Evolutionary conservation across 2,329 filamentous ascomycete genomes (phyloP), one percentile per base, ranked within the genome.

Genomic region (Cadophora malorum): DNA sequence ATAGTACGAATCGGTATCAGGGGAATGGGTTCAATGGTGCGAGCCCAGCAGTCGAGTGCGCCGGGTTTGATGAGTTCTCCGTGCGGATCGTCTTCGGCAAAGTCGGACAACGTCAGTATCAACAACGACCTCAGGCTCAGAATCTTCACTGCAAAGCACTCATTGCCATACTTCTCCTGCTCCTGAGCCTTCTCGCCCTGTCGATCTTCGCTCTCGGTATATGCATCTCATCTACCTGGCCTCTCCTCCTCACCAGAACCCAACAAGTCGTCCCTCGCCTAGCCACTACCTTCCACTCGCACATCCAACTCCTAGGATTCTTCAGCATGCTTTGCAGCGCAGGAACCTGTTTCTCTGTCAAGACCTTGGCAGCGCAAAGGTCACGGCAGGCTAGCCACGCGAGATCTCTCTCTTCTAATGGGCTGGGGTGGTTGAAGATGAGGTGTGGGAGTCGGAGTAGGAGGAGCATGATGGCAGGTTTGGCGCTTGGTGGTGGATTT

Each of bases 261-360:
- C 63, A 61, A 33, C 47, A 28, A n/a, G 35, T 50, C 19, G 23
- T 60, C 14, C 50, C 62, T 8, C 38, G 55, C 8, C 25, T 52
- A 21, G 31, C 35, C 8, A 55, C 45, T 21, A 25, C 28, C 5
- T 35, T 68, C 45, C 35, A 21, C 25, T 33, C 65, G 4, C 67
- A 71, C 60, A 63, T 73, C 2, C 69, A 71, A 23, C 56, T 66
- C 1, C 25, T 75, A 1, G 75, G 73, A 9, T 73, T 75, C 49
- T n/a, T 76, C 16, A 64, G 67, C 5, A 67, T 74, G 14, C 23
- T 74, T 23, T 63, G 66, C 21, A 72, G 70, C 6, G 72, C 75
- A 41, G 62, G 62, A 10, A 69, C 68, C 33, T 70, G 33, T 49
- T 72, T 72, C 60, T 69, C 65, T n/a, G 41, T 72, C 6, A 74